Base-by-base conservation (phyloP, 208 protist species). In the Leishmania tropica region DNA sequence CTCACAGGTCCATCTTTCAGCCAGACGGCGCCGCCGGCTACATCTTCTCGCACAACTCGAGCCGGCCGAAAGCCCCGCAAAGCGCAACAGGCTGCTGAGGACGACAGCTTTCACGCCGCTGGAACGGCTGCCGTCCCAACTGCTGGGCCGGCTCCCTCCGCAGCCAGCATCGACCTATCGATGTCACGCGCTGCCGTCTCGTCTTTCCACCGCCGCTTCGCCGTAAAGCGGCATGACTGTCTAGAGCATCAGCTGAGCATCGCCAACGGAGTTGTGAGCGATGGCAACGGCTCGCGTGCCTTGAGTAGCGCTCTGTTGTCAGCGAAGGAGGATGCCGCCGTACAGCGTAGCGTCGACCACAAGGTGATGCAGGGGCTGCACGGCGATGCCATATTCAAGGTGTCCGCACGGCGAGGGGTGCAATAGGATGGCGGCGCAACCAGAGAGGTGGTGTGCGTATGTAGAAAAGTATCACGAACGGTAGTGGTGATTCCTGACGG, bases 371-470 rank as follows among this genome's bases (percentile, higher is more conserved):
- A 88, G 74, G 76, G 78, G 3, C 58, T 93, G 42, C 91, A 95
- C 81, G 83, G 87, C 40, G 84, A 85, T 58, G 81, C 86, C 45
- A 71, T 84, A 51, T 94, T 94, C 83, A 89, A 91, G 68, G 84
- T 91, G 21, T 67, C 81, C 0, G 83, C 85, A 21, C 45, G 21
- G 40, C 56, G 68, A 48, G 75, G 81, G 45, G 8, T 10, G 8
- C 42, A 65, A 62, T 68, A 48, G 47, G 13, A 56, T 76, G 35
- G 47, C 24, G 51, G 13, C 8, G n/a, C n/a, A 5, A 2, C 11
- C 24, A 37, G 6, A 17, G 15, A 19, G 7, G 51, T 40, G 31
- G 56, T 28, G 40, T 51, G 37, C 28, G 56, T 31, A 15, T 35
- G 37, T 64, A 35, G 51, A 56, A 47, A 48, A 2, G 58, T 31